phyloP scores from a whole-genome alignment of 139 green algal species.

The Pedinophyceae sp. region DNA sequence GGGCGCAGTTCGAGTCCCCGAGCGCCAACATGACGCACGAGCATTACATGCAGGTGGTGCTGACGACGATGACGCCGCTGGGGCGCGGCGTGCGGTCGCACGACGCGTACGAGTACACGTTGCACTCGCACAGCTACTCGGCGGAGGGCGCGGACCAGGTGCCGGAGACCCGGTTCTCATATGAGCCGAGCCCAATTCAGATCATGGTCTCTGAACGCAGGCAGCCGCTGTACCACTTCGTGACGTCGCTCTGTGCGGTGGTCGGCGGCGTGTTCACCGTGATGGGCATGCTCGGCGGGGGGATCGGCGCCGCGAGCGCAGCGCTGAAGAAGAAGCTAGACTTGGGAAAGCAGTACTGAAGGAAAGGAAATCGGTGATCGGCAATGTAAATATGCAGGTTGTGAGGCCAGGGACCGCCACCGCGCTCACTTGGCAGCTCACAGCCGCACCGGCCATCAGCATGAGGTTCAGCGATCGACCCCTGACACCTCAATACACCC shows the following conservation, averaged over 20 bases:
- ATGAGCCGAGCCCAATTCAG: not conserved
- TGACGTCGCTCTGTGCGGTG: not conserved
- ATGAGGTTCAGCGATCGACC: no score
- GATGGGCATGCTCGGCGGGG: not conserved
- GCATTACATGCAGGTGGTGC: conserved; percentile 1
- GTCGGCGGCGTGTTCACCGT: not conserved
- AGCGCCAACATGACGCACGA: not conserved
- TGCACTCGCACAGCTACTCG: not conserved
- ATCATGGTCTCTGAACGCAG: not conserved
- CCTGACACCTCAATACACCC: no score
- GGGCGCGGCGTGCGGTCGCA: not conserved
- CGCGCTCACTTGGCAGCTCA: no score
- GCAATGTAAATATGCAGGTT: no score
- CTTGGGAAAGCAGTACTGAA: no score
- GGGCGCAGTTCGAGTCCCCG: not conserved
- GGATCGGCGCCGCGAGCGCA: no score
- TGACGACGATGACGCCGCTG: not conserved
- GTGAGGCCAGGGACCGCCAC: no score
- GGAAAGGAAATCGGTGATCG: no score
- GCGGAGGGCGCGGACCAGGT: not conserved
- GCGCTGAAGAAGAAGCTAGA: no score
- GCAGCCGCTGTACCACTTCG: not conserved
- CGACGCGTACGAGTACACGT: not conserved
- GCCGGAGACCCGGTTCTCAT: not conserved
- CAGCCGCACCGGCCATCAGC: no score